phyloP scores from a whole-genome alignment of 371 early-diverging fungal species.

The Saksenaea oblongispora region DNA sequence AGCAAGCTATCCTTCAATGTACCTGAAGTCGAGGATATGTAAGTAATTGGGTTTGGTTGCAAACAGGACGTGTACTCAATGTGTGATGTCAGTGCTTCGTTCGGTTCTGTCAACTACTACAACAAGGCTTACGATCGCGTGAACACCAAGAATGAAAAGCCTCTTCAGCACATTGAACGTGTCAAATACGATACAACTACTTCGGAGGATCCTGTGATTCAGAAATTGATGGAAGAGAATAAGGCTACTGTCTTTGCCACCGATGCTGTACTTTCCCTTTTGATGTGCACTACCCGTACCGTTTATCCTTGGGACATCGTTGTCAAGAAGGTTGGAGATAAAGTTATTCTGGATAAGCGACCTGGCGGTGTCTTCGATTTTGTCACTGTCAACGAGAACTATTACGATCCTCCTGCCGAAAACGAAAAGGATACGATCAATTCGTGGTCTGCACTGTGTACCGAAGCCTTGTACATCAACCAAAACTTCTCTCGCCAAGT shows the following conservation, averaged over 20 bases:
- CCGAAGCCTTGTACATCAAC: slow-evolving; percentile 90
- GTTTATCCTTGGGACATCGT: slow-evolving; percentile 97
- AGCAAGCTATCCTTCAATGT: slow-evolving; percentile 81
- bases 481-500: slow-evolving; percentile 87
- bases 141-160: slow-evolving; percentile 77
- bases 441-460: slow-evolving; percentile 81
- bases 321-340: slow-evolving; percentile 83
- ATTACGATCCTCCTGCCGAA: slow-evolving; percentile 89
- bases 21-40: slow-evolving; percentile 77
- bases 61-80: not conserved
- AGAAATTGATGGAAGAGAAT: slow-evolving; percentile 63
- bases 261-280: slow-evolving; percentile 83
- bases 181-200: slow-evolving; percentile 81
- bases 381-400: slow-evolving; percentile 94
- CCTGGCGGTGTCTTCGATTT: slow-evolving; percentile 78
- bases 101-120: slow-evolving; percentile 78
- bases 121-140: slow-evolving; percentile 89
- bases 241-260: slow-evolving; percentile 87
- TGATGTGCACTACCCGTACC: slow-evolving; percentile 93
- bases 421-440: slow-evolving; percentile 90
- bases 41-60: slow-evolving; percentile 29
- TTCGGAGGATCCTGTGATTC: slow-evolving; percentile 78
- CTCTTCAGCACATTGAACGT: slow-evolving; percentile 70
- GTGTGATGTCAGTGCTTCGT: slow-evolving; percentile 25
- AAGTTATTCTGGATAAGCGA: slow-evolving; percentile 92